These are phyloP conservation scores for Nannizzia gypsea DNA, from an alignment of 2,329 filamentous ascomycete genomes.

Conservation along the genomic window DNA sequence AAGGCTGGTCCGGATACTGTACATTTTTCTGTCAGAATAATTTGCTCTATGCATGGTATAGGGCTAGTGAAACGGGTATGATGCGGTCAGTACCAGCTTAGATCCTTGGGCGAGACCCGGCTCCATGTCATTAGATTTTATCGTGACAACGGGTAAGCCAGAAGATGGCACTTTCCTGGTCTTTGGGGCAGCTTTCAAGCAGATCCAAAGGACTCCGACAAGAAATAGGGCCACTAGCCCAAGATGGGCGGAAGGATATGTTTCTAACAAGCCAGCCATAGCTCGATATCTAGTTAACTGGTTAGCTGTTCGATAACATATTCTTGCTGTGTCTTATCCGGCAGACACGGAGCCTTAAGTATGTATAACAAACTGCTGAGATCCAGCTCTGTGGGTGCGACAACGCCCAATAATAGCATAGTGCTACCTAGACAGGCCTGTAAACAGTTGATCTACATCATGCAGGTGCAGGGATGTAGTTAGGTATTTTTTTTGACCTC, in stretches of 20 bases:
- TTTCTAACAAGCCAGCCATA: background rate
- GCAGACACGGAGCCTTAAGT: too few species aligned
- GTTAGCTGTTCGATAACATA: too few species aligned
- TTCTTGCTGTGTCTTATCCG: too few species aligned
- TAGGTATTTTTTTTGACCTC: too few species aligned
- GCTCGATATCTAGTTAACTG: too few species aligned
- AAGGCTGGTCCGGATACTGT: background rate
- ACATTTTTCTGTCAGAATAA: background rate
- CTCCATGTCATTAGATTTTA: background rate
- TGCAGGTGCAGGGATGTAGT: too few species aligned
- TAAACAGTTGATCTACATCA: too few species aligned
- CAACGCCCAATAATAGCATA: too few species aligned
- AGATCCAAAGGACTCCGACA: background rate
- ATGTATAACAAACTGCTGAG: too few species aligned
- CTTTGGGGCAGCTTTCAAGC: background rate
- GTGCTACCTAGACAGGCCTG: too few species aligned
- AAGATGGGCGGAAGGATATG: background rate
- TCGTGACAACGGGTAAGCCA: background rate
- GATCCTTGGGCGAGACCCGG: background rate
- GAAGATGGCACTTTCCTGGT: background rate
- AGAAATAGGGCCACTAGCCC: background rate
- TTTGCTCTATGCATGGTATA: background rate
- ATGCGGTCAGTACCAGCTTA: background rate
- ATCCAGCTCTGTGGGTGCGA: too few species aligned
- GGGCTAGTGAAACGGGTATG: background rate